Evolutionary conservation across 495 filamentous ascomycete genomes (phyloP), one percentile per base, ranked within the genome.

Genomic region (Aspergillus asperescens): DNA sequence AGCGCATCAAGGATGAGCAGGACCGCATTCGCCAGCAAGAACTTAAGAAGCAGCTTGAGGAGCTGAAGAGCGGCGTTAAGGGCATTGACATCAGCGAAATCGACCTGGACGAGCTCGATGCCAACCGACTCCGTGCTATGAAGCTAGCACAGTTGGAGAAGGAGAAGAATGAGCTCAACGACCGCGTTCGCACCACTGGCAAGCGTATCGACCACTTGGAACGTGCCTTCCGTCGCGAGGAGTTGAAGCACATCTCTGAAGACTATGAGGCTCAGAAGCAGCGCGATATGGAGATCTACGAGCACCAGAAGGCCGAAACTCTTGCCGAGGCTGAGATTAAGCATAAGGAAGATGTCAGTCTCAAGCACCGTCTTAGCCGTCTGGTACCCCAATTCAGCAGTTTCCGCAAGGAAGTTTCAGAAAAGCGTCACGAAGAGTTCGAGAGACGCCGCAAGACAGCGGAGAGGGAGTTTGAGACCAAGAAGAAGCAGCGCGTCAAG

Each of bases 161-260:
- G 53, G 94, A 98, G 76, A 98, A 97, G 83, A 94, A 92, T 62
- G 90, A 81, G 61, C 82, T 96, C 58, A 82, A 84, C 38, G 91
- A 96, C 68, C 90, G 87, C 62, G 78, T 97, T 38, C 85, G 90
- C 55, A 80, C 92, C 56, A 95, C 92, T 42, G 87, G 86, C 65
- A 96, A 96, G 81, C 85, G 93, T 55, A 90, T 97, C 64, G 93
- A 98, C 68, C 93, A 98, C 72, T 77, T 98, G 59, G 93, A 98
- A 77, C 89, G 93, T 72, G 94, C 93, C 20, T 92, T 93, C 79
- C 82, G 94, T 59, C 87, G 88, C 59, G 94, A 97, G 69, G 93
- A 98, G 66, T 69, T 87, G 60, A 96, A 96, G 80, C 88, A 95
- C 67, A 76, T 98, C 44, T 74, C 84, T 43, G 81, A 86, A 48